A percentile compares a stretch with the other conserved stretches of the same genome.
These are phyloP conservation scores for Blakeslea trispora DNA, from an alignment of 371 early-diverging fungal species.

Conservation along the genomic window DNA sequence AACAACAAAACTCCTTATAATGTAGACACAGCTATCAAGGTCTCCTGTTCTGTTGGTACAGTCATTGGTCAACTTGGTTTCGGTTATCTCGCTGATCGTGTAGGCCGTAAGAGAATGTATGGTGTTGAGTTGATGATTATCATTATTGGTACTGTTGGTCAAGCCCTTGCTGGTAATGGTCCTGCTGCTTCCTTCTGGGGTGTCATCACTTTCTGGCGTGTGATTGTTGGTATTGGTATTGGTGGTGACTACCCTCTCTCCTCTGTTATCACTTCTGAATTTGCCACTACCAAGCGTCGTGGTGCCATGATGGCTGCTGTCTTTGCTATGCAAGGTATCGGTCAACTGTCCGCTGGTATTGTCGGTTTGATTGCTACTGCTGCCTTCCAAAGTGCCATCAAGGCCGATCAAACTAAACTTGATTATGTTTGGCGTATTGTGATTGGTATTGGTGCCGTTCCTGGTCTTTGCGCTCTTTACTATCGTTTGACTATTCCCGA, in stretches of 20 bases:
- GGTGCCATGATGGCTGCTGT: conserved; percentile 87
- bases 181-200: conserved; percentile 61
- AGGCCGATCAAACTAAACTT: conserved; percentile 52
- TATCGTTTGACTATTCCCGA: conserved; percentile 86
- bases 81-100: conserved; percentile 76
- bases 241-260: conserved; percentile 81
- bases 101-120: conserved; percentile 83
- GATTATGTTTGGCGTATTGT: conserved; percentile 82
- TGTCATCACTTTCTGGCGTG: conserved; percentile 76
- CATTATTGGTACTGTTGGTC: conserved; percentile 73
- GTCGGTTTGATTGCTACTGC: conserved; percentile 65
- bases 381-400: conserved; percentile 57
- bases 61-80: conserved; percentile 78
- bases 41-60: conserved; percentile 75
- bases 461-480: conserved; percentile 62
- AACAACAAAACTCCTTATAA: conserved; percentile 53
- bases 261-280: conserved; percentile 83
- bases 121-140: conserved; percentile 81
- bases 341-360: conserved; percentile 70
- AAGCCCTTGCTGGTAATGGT: conserved; percentile 62
- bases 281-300: conserved; percentile 71
- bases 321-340: conserved; percentile 88
- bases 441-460: conserved; percentile 72
- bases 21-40: conserved; percentile 70
- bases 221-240: conserved; percentile 77